A percentile compares a stretch with the other conserved stretches of the same genome.
Evolutionary conservation across 345 rosid species (phyloP).

Genomic region (Eucalyptus urophylla): DNA sequence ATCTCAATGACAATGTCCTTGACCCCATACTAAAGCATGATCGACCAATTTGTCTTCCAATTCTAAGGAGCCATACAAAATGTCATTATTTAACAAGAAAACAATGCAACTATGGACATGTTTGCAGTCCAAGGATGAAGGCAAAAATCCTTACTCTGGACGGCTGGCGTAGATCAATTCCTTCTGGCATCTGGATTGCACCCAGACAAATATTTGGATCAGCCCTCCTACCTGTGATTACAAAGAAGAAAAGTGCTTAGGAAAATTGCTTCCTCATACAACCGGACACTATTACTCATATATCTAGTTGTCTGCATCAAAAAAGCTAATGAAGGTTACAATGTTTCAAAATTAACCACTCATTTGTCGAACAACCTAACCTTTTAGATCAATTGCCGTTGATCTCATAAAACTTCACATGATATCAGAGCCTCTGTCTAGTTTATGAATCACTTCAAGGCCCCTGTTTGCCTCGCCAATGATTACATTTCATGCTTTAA

Average conservation of each 20-base stretch:
- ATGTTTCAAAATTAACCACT: background rate
- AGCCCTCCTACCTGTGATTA: background rate
- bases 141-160: no score
- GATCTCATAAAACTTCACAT: no score
- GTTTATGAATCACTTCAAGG: background rate
- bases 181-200: background rate
- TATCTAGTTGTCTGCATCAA: background rate
- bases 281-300: background rate
- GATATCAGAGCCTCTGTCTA: fast-evolving
- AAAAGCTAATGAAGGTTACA: background rate
- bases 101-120: background rate
- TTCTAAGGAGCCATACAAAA: background rate
- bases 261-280: background rate
- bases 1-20: no score
- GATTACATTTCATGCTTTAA: background rate
- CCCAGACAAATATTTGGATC: background rate
- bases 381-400: no score
- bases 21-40: no score
- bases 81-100: background rate
- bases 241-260: background rate
- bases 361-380: no score
- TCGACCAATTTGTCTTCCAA: no score
- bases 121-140: background rate
- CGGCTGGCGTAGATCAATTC: no score
- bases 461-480: no score